Conservation (phyloP, 768 basidiomycete species). For the Suillus ampliporus region DNA sequence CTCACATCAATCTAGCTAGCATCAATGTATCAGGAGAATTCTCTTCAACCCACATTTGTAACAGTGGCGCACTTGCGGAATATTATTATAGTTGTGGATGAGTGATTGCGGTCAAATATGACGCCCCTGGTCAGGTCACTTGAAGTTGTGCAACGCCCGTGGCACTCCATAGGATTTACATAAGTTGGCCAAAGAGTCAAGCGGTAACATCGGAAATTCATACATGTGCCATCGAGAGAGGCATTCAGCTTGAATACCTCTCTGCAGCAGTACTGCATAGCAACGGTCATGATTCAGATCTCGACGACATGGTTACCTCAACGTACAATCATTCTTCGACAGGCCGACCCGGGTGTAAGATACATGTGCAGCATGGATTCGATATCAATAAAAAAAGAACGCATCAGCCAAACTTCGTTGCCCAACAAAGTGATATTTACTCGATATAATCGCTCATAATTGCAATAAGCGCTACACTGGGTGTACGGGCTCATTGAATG, state of each 20-base stretch:
- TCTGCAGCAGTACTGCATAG: background rate
- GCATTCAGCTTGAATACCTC: background rate
- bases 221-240: too few species aligned
- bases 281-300: background rate
- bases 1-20: background rate
- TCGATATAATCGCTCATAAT: background rate
- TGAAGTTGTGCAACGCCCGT: too few species aligned
- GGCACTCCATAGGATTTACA: background rate
- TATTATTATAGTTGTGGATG: background rate
- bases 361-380: background rate
- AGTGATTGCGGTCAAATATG: background rate
- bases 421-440: slow-evolving; percentile 2
- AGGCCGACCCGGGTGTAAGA: background rate
- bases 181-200: background rate
- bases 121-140: background rate
- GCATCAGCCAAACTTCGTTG: slow-evolving; percentile 3
- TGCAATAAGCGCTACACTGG: background rate
- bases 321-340: background rate
- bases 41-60: background rate
- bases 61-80: background rate
- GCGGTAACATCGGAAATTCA: slow-evolving; percentile 1
- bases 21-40: slow-evolving; percentile 10
- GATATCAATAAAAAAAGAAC: slow-evolving; percentile 7
- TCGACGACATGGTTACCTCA: background rate
- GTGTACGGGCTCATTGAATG: background rate